Conservation (phyloP, 108 stramenopile species). For the Fistulifera pelliculosa region DNA sequence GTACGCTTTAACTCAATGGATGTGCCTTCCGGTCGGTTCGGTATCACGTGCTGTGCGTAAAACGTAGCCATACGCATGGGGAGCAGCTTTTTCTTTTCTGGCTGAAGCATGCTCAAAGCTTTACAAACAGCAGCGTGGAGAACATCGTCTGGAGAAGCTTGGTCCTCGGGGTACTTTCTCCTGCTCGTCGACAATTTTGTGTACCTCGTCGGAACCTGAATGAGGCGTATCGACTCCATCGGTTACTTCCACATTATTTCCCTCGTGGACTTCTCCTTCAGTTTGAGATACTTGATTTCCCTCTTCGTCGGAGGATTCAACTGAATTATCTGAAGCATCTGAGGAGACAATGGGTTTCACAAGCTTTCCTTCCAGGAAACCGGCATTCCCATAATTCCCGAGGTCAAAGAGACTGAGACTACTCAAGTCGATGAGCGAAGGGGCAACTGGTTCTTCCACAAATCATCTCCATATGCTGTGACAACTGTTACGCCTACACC, state of each 20-base stretch:
- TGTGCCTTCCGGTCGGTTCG: constrained; percentile 28
- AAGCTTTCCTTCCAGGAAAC: constrained; percentile 49
- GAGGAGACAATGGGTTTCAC: background rate
- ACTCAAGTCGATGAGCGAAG: constrained; percentile 3
- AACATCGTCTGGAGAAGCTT: constrained; percentile 17
- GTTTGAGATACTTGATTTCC: background rate
- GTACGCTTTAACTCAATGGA: constrained; percentile 61
- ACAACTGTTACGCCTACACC: constrained; percentile 61
- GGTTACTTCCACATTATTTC: background rate
- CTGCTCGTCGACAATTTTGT: background rate
- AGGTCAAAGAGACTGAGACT: constrained; percentile 30
- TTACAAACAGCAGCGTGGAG: constrained; percentile 34
- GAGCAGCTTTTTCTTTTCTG: constrained; percentile 34
- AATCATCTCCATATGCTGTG: constrained; percentile 76
- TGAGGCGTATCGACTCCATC: background rate
- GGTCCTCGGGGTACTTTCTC: background rate
- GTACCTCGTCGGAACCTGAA: background rate
- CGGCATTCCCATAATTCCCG: constrained; percentile 74
- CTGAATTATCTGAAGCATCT: too few relatives aligned
- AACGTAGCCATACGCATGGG: constrained; percentile 63
- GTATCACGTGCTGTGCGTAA: constrained; percentile 57
- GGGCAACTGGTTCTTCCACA: constrained; percentile 43
- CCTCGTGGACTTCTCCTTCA: background rate
- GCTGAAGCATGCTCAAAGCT: constrained; percentile 33
- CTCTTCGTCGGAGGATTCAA: background rate